A percentile compares a stretch with the other conserved stretches of the same genome.
These are phyloP conservation scores for Phytophthora meadii DNA, from an alignment of 352 stramenopile species.

Conservation along the genomic window DNA sequence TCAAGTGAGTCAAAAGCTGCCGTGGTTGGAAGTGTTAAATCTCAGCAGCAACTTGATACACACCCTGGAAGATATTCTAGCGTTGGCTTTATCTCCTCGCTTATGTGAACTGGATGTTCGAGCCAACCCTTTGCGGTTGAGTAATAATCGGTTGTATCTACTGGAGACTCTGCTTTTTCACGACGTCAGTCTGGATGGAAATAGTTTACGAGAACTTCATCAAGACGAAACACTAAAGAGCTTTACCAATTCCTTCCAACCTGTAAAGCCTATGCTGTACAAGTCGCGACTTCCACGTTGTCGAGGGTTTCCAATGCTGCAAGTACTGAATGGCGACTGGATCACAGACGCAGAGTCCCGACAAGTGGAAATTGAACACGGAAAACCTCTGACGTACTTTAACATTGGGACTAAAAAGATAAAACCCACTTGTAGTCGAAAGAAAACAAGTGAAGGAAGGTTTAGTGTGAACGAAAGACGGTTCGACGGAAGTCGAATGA, in stretches of 20 bases:
- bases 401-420: neutral
- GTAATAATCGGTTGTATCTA: constrained; percentile 74
- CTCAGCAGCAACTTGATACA: constrained; percentile 66
- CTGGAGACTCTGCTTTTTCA: constrained; percentile 62
- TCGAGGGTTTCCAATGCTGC: constrained; percentile 69
- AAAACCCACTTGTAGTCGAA: neutral
- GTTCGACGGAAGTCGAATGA: constrained; percentile 76
- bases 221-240: constrained; percentile 49
- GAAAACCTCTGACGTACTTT: constrained; percentile 58
- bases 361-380: constrained; percentile 60
- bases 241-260: constrained; percentile 2
- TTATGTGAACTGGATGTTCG: constrained; percentile 64
- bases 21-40: constrained; percentile 56
- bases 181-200: constrained; percentile 34
- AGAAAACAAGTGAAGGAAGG: neutral
- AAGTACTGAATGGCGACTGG: constrained; percentile 64
- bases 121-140: constrained; percentile 66
- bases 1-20: constrained; percentile 48
- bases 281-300: constrained; percentile 51
- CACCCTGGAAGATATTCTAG: constrained; percentile 70
- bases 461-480: constrained; percentile 24
- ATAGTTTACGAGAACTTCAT: constrained; percentile 46
- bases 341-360: constrained; percentile 62
- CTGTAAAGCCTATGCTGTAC: constrained; percentile 36
- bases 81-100: constrained; percentile 46